phyloP scores from a whole-genome alignment of 345 rosid genomes.

The Firmiana major region DNA sequence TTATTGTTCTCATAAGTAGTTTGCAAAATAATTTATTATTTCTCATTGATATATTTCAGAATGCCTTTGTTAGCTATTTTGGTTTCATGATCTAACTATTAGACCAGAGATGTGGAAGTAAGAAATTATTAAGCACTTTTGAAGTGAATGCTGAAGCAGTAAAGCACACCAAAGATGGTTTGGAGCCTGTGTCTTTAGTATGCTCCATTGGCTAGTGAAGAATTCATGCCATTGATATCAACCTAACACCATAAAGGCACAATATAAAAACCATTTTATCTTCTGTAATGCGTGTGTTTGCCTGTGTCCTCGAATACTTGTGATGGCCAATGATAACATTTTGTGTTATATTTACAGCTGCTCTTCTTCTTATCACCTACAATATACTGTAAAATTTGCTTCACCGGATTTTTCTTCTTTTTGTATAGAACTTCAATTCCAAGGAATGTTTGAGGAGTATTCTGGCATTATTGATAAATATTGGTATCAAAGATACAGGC shows the following conservation, averaged over 20 bases:
- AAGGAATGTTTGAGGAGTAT: constrained; percentile 38
- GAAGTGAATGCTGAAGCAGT: not conserved
- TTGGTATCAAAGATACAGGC: constrained; percentile 78
- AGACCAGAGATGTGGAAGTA: not conserved
- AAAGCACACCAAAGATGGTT: not conserved
- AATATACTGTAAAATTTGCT: not conserved
- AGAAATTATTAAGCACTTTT: not conserved
- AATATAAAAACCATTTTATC: not conserved
- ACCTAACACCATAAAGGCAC: constrained; percentile 4
- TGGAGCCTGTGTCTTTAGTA: not conserved
- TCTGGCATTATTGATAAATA: constrained; percentile 54
- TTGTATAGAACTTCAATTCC: constrained; percentile 41
- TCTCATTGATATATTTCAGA: not conserved
- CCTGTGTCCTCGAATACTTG: not conserved
- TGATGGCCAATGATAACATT: not conserved
- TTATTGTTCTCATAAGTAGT: not conserved
- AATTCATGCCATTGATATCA: not conserved
- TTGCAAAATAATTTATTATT: not conserved
- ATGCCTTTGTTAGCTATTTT: not conserved
- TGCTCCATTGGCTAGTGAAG: not conserved
- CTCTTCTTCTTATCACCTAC: not conserved
- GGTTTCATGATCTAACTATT: not conserved
- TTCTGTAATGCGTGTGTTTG: not conserved
- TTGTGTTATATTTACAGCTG: not conserved
- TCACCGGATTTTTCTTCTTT: constrained; percentile 6